phyloP scores from a whole-genome alignment of 768 basidiomycete species.

The Fomitopsis pulvina region DNA sequence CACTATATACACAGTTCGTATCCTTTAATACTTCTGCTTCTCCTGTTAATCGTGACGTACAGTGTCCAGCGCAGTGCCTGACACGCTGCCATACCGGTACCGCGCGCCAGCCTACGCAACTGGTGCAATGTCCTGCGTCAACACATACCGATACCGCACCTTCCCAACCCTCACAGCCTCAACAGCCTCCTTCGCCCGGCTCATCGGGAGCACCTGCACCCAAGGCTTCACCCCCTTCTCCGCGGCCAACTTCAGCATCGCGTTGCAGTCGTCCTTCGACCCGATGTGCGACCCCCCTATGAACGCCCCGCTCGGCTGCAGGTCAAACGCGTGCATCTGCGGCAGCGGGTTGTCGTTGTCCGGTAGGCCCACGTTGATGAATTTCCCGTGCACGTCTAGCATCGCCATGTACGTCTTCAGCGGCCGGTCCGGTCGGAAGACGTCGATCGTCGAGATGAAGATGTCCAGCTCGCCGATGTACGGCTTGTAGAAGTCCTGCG shows the following conservation, averaged over 20 bases:
- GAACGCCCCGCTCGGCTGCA: conserved; percentile 17
- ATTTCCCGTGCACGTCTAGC: conserved; percentile 41
- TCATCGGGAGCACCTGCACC: conserved; percentile 36
- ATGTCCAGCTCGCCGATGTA: conserved; percentile 36
- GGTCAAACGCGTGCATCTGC: conserved; percentile 21
- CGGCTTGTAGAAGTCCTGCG: conserved; percentile 29
- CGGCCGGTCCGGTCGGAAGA: conserved; percentile 11
- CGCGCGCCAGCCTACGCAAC: neutral
- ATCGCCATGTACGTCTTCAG: conserved; percentile 30
- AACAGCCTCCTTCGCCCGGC: conserved; percentile 39
- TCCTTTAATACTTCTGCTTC: too few species aligned
- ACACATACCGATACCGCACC: conserved; percentile 47
- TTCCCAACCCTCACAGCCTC: conserved; percentile 37
- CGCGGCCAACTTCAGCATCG: conserved; percentile 54
- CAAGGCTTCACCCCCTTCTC: conserved; percentile 44
- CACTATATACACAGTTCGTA: too few species aligned
- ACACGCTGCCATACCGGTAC: neutral
- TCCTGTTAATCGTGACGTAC: too few species aligned
- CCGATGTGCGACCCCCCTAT: conserved; percentile 36
- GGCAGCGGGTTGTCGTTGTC: conserved; percentile 35
- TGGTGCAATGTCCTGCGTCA: conserved; percentile 23
- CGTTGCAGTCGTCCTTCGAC: conserved; percentile 45
- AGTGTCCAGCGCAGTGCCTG: too few species aligned
- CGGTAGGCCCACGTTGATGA: conserved; percentile 51
- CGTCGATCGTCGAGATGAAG: conserved; percentile 31